These are phyloP conservation scores for Thelephora terrestris DNA, from an alignment of 1,284 basidiomycete species.

Conservation along the genomic window DNA sequence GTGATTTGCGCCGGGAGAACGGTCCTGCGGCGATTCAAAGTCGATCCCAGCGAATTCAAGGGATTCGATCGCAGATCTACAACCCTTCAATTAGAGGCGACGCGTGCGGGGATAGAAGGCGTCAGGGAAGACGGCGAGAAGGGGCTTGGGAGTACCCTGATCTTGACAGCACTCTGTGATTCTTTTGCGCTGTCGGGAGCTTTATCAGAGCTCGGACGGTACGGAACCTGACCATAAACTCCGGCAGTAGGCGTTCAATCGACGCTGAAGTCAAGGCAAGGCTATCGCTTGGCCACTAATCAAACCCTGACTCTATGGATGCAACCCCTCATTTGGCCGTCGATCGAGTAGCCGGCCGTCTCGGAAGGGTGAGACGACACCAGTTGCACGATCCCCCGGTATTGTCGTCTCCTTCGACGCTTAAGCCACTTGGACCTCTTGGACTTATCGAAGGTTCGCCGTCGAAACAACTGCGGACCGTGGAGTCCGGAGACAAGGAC, in stretches of 20 bases:
- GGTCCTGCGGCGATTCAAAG: slow-evolving; percentile 93
- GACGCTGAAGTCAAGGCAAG: slow-evolving; percentile 12
- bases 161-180: slow-evolving; percentile 80
- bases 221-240: slow-evolving; percentile 51
- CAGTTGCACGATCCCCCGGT: slow-evolving; percentile 76
- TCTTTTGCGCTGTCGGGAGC: slow-evolving; percentile 81
- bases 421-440: slow-evolving; percentile 26
- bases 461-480: slow-evolving; percentile 37
- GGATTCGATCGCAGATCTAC: slow-evolving; percentile 69
- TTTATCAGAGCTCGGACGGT: slow-evolving; percentile 78
- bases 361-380: slow-evolving; percentile 52
- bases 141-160: slow-evolving; percentile 62
- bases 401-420: slow-evolving; percentile 18
- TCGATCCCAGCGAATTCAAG: slow-evolving; percentile 67
- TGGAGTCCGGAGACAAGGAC: slow-evolving; percentile 68
- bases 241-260: slow-evolving; percentile 12
- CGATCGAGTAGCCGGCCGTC: slow-evolving; percentile 15
- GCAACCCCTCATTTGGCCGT: slow-evolving; percentile 10
- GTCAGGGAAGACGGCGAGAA: slow-evolving; percentile 35
- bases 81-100: slow-evolving; percentile 79
- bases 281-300: slow-evolving; percentile 4
- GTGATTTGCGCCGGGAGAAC: slow-evolving; percentile 87
- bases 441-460: too few relatives aligned
- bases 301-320: slow-evolving; percentile 9
- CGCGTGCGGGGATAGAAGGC: slow-evolving; percentile 52